A percentile compares a stretch with the other conserved stretches of the same genome.
Conservation (phyloP, 495 filamentous ascomycete species). For the Cladorrhinum samala region DNA sequence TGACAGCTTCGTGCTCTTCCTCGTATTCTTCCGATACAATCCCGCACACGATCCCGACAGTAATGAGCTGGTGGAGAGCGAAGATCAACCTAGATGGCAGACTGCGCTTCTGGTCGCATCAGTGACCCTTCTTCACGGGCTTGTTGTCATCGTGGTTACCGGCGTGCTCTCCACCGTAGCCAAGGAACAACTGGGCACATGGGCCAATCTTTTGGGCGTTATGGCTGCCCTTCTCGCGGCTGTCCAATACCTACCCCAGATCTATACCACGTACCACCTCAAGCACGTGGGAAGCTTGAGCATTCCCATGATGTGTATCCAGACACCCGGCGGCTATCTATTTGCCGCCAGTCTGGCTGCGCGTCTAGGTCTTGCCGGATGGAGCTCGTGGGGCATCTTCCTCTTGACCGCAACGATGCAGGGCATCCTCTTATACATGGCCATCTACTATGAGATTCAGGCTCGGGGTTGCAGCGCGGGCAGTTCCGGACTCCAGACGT, state of each 20-base stretch:
- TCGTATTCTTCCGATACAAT: constrained; percentile 73
- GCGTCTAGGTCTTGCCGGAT: constrained; percentile 72
- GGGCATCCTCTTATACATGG: constrained; percentile 73
- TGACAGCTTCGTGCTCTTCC: constrained; percentile 70
- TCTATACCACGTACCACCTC: constrained; percentile 79
- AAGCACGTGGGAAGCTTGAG: constrained; percentile 82
- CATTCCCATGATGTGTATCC: constrained; percentile 97
- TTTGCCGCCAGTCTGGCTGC: constrained; percentile 81
- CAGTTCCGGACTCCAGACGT: constrained; percentile 9
- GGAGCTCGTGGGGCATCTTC: constrained; percentile 93
- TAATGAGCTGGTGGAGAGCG: constrained; percentile 24
- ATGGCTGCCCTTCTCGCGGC: constrained; percentile 70
- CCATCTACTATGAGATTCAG: constrained; percentile 63
- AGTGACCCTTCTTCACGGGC: constrained; percentile 63
- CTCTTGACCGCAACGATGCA: constrained; percentile 81
- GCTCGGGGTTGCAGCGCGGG: constrained; percentile 4
- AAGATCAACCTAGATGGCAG: constrained; percentile 56
- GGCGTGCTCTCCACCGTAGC: constrained; percentile 52
- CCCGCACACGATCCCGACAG: constrained; percentile 42
- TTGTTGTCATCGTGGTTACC: constrained; percentile 60
- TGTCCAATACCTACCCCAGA: constrained; percentile 91
- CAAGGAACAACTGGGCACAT: constrained; percentile 56
- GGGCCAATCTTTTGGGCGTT: constrained; percentile 80
- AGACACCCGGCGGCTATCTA: constrained; percentile 84
- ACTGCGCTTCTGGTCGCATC: constrained; percentile 68